phyloP scores from a whole-genome alignment of 176 grass and related monocot species.

The Carex parvula region DNA sequence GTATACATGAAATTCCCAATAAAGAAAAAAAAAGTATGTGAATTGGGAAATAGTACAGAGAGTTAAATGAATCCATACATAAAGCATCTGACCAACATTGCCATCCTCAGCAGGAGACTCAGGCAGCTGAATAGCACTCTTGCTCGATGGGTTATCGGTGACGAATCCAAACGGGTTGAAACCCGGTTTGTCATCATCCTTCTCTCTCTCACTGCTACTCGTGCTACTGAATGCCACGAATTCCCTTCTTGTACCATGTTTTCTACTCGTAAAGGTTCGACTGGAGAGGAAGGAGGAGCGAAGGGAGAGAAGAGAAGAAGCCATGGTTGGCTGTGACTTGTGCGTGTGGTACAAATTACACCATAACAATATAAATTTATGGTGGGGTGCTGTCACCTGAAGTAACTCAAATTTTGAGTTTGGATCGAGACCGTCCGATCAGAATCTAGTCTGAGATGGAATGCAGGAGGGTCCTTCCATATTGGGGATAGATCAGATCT shows the following conservation, averaged over 20 bases:
- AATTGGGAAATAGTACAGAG: neutral
- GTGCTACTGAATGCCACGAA: constrained; percentile 20
- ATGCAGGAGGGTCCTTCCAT: too few species aligned
- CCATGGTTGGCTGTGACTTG: constrained; percentile 14
- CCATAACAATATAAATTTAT: neutral
- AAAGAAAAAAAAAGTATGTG: too few species aligned
- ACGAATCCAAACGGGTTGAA: constrained; percentile 97
- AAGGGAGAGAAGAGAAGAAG: constrained; percentile 6
- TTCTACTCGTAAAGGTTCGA: neutral
- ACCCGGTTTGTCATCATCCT: constrained; percentile 20
- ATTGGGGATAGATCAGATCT: too few species aligned
- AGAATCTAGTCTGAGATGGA: too few species aligned
- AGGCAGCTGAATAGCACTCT: constrained; percentile 71
- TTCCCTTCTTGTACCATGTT: neutral
- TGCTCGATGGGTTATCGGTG: constrained; percentile 82
- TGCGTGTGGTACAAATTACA: neutral
- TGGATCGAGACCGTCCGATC: too few species aligned
- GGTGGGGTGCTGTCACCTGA: too few species aligned
- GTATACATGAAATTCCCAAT: too few species aligned
- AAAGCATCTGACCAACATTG: constrained; percentile 98
- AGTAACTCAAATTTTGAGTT: too few species aligned
- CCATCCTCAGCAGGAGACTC: constrained; percentile 75
- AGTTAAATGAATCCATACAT: constrained; percentile 35
- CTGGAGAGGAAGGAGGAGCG: constrained; percentile 10
- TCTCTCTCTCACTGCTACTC: constrained; percentile 27